Evolutionary conservation across 108 stramenopile species (phyloP), one percentile per base, ranked within the genome.

Genomic region (Phaeodactylum tricornutum): DNA sequence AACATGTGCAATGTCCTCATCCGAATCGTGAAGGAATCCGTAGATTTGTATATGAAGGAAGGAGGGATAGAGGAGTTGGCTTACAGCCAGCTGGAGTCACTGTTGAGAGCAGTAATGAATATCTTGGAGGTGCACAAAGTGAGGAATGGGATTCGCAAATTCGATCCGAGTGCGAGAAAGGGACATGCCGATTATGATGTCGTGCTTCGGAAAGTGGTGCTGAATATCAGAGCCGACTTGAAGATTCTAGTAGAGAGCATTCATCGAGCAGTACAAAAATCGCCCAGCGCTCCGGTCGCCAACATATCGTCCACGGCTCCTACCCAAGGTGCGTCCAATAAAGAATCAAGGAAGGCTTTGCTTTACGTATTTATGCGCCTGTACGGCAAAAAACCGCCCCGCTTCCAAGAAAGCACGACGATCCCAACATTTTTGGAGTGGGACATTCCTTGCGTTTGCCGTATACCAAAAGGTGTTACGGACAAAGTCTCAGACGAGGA

Each of bases 381-480:
- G 8, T 59, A 60, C n/a, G 89, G 89, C 16, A 59, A 67, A 21
- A 92, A 81, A 47, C 74, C 81, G 14, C 43, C 44, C 16, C 61
- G 85, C 32, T 84, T 92, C 48, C 49, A 67, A 46, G 89, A 92
- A 60, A 87, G 85, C 36, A 92, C 85, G 29, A 69, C 85, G 20
- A 62, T 92, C 41, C 89, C 89, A 39, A 80, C 82, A 24, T 92
- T 75, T 60, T 50, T 84, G 31, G 89, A 84, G 41, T 87, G 85
- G 84, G 58, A 75, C 28, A 51, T 29, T 3, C 66, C 82, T 16
- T 77, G 75, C 56, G 75, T 92, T 23, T 87, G 84, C 47, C 77
- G 89, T 11, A 77, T 87, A 15, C 62, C 83, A 8, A 49, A 63
- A 2, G 33, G 31, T 25, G 44, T 47, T 39, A 39, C 40, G 2